Conservation (phyloP, 495 filamentous ascomycete species). For the Cercophora sp. region DNA sequence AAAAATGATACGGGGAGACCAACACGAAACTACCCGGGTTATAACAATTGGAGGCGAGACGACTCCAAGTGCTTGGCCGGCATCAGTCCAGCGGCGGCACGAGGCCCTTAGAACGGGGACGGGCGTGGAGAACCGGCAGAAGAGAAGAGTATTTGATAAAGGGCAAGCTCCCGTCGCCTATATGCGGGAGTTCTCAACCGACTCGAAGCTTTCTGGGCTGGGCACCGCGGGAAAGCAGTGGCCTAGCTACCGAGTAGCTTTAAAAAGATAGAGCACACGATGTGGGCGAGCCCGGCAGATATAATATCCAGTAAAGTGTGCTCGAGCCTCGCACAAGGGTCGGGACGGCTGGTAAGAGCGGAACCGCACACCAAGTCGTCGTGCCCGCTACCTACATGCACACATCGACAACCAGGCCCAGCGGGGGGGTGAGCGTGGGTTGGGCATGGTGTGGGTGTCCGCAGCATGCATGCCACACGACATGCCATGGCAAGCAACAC, state of each 20-base stretch:
- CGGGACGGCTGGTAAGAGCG: conserved; percentile 2
- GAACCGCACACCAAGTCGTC: background rate
- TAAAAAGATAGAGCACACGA: background rate
- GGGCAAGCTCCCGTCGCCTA: conserved; percentile 21
- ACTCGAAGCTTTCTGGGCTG: conserved; percentile 1
- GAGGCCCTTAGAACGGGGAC: conserved; percentile 12
- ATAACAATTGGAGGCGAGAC: conserved; percentile 15
- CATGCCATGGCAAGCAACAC: background rate
- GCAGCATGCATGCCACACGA: too few species aligned
- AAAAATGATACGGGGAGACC: conserved; percentile 16
- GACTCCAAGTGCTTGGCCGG: conserved; percentile 13
- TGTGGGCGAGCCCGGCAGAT: conserved; percentile 1
- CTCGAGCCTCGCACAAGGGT: conserved; percentile 5
- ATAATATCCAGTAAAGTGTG: conserved; percentile 9
- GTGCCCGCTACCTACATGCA: background rate
- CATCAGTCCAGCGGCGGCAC: conserved; percentile 20
- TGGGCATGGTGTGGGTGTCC: background rate
- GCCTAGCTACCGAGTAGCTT: conserved; percentile 7
- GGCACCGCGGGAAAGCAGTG: background rate
- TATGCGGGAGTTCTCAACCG: conserved; percentile 11
- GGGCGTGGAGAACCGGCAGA: conserved; percentile 12
- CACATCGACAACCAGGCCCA: background rate
- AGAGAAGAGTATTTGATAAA: background rate
- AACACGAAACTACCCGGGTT: conserved; percentile 16
- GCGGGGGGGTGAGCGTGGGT: background rate